Conservation (phyloP, 1,284 basidiomycete genomes). For the Marasmius oreades region DNA sequence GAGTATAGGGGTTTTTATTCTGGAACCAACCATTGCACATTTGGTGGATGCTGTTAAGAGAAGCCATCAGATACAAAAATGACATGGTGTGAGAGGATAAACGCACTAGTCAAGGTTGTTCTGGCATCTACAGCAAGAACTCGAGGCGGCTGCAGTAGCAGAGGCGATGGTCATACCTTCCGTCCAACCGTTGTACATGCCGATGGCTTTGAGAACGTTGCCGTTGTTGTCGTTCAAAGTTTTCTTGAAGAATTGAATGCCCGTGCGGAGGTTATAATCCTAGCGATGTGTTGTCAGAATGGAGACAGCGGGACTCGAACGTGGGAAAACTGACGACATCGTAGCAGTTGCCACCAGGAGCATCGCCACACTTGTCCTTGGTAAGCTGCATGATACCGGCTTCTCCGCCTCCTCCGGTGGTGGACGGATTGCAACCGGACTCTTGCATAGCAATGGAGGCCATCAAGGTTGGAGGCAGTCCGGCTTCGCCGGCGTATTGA, state of each 20-base stretch:
- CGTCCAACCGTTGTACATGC: conserved; percentile 82
- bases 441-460: conserved; percentile 87
- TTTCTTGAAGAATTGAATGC: conserved; percentile 55
- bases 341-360: conserved; percentile 55
- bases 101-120: conserved; percentile 76
- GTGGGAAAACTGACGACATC: conserved; percentile 48
- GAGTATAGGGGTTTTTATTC: conserved; percentile 53
- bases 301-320: conserved; percentile 3
- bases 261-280: conserved; percentile 69
- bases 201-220: conserved; percentile 61
- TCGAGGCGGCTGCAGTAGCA: conserved; percentile 56
- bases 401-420: conserved; percentile 76
- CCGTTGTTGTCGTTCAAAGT: conserved; percentile 52
- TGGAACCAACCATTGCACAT: conserved; percentile 80
- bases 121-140: conserved; percentile 67
- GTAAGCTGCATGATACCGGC: conserved; percentile 87
- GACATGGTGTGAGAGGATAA: conserved; percentile 1
- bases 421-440: conserved; percentile 57
- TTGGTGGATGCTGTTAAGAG: conserved; percentile 61
- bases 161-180: conserved; percentile 50
- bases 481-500: conserved; percentile 52
- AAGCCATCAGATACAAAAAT: not conserved
- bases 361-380: conserved; percentile 70
- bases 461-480: conserved; percentile 68
- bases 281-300: conserved; percentile 23